These are phyloP conservation scores for Rhodomyrtus tomentosa DNA, from an alignment of 345 rosid species.

Conservation along the genomic window DNA sequence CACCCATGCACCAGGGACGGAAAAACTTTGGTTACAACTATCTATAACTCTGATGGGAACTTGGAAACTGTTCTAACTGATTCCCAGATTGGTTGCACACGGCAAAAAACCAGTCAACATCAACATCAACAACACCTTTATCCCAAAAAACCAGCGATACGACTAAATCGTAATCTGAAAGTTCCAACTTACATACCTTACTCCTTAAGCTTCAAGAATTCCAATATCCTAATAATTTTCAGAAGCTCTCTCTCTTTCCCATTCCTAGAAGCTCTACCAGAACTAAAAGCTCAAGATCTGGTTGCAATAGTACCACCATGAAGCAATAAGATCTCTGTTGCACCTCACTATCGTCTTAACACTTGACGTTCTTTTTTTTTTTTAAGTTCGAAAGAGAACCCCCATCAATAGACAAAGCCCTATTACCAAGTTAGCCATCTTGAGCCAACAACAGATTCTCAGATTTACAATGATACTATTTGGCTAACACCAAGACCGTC, in stretches of 20 bases:
- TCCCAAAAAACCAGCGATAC: neutral
- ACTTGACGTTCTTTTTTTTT: neutral
- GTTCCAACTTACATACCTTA: neutral
- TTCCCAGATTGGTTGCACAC: neutral
- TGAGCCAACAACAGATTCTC: neutral
- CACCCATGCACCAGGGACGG: neutral
- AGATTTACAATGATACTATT: neutral
- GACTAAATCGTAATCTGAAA: neutral
- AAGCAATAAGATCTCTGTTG: neutral
- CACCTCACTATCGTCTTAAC: neutral
- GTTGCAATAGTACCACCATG: neutral
- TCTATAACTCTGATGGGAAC: neutral
- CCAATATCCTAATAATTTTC: neutral
- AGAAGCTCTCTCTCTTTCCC: neutral
- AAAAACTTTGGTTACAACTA: neutral
- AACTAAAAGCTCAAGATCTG: neutral
- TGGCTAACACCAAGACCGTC: neutral
- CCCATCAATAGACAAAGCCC: neutral
- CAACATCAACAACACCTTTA: too few relatives aligned
- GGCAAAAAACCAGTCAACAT: neutral
- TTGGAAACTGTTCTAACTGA: neutral
- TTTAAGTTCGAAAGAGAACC: neutral
- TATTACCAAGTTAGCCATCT: neutral
- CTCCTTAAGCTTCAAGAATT: neutral
- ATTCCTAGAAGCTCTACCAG: neutral